Evolutionary conservation across 2,329 filamentous ascomycete species (phyloP).

Genomic region (Rhinocladiella similis): DNA sequence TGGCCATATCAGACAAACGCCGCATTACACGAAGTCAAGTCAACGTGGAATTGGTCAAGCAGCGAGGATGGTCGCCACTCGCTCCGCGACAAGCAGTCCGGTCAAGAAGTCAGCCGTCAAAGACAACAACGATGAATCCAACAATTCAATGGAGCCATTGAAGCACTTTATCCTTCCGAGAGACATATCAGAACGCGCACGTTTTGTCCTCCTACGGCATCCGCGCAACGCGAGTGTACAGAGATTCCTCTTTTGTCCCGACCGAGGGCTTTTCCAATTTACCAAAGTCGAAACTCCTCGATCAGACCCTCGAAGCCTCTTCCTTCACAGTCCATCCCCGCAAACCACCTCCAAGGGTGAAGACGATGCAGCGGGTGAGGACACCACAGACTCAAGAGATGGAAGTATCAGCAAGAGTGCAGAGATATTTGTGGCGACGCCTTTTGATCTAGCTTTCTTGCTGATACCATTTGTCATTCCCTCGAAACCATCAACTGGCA

Average conservation of each 20-base stretch:
- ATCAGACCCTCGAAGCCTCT: conserved; percentile 54
- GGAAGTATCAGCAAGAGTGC: conserved; percentile 66
- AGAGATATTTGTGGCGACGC: conserved; percentile 80
- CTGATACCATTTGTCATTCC: conserved; percentile 69
- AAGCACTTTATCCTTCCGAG: conserved; percentile 61
- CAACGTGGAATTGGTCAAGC: too few species aligned
- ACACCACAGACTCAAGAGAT: conserved; percentile 10
- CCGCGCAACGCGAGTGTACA: conserved; percentile 50
- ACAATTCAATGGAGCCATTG: conserved; percentile 36
- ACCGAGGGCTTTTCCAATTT: conserved; percentile 62
- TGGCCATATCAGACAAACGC: too few species aligned
- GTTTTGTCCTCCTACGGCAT: conserved; percentile 57
- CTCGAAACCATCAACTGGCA: conserved; percentile 43
- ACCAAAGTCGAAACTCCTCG: conserved; percentile 56
- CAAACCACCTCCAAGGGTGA: conserved; percentile 22
- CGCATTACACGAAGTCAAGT: too few species aligned
- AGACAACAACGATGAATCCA: neutral
- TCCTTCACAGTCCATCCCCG: conserved; percentile 43
- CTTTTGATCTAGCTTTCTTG: conserved; percentile 81
- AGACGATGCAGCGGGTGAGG: conserved; percentile 1
- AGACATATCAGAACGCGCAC: conserved; percentile 50
- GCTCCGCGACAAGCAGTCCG: conserved; percentile 25
- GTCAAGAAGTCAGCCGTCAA: conserved; percentile 19
- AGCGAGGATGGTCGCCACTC: conserved; percentile 17
- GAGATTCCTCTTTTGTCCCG: conserved; percentile 61